Base-by-base conservation (phyloP, 805 yeast genomes). In the Starmerella ratchasimensis region DNA sequence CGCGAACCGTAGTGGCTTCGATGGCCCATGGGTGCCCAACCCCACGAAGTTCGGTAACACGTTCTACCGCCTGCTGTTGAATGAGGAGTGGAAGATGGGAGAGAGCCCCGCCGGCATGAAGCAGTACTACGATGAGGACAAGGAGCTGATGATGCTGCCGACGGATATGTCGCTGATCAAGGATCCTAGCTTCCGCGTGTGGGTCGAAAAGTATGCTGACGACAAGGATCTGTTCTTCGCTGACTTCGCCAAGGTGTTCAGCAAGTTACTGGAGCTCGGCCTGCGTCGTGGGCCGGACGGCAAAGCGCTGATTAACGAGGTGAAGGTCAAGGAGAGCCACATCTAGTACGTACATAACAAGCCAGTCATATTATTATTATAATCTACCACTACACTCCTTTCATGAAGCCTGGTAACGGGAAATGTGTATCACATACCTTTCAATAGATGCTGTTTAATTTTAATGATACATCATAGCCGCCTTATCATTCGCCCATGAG, bases 21-120 rank as follows among this genome's bases (percentile, higher is more conserved):
- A 80, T 47, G 93, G 94, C 11, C 84, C 88, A 44, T 82, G 94
- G 94, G 86, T 88, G 27, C 78, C 77, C 38, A 71, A 79, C 28
- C 82, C 90, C 38, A 80, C 78, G 22, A 58, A 64, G 46, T 78
- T 83, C 56, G 66, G 76, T 36, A 83, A 82, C 61, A 81, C 80
- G 29, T 82, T 80, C 57, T 82, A 60, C 61, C 71, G 62, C 57
- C 64, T 68, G 39, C 58, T 71, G 20, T 46, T 68, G 39, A 51
- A 55, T 44, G 80, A 70, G 48, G 67, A 66, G 37, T 78, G 86
- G 86, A 42, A 52, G 37, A 46, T 46, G 38, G 54, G 54, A 33
- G 60, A 56, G 44, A 54, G 57, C 34, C 61, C 59, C 13, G 62
- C 52, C 20, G 68, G 68, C n/a, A 49, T 50, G 28, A 49, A 44